phyloP scores from a whole-genome alignment of 345 rosid species.

The Salix udensis region DNA sequence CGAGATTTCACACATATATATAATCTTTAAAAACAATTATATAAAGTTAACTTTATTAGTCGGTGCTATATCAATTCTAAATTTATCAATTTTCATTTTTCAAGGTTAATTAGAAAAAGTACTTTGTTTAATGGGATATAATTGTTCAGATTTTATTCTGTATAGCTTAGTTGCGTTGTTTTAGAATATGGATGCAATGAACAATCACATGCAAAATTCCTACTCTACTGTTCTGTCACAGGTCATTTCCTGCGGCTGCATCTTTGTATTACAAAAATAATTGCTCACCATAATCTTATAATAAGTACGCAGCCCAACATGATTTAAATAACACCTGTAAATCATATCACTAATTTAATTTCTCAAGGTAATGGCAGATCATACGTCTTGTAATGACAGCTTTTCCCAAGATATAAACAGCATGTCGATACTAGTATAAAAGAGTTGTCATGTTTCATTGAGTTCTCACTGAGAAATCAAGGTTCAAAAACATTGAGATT shows the following conservation, averaged over 20 bases:
- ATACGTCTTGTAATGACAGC: neutral
- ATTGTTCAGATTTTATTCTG: neutral
- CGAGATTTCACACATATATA: fast-evolving
- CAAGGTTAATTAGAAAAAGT: too few species aligned
- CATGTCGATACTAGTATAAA: too few species aligned
- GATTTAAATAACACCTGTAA: neutral
- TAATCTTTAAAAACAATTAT: too few species aligned
- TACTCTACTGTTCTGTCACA: neutral
- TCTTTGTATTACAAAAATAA: neutral
- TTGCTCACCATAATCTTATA: neutral
- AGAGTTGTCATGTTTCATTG: neutral
- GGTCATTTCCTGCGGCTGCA: neutral
- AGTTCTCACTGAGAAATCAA: neutral
- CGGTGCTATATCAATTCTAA: too few species aligned
- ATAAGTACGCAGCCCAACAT: neutral
- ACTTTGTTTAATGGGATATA: too few species aligned
- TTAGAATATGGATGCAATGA: too few species aligned
- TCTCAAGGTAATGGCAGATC: neutral
- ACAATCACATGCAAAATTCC: neutral
- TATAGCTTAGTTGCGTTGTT: too few species aligned
- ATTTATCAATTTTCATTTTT: too few species aligned
- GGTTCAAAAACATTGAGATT: neutral
- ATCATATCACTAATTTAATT: neutral
- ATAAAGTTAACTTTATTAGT: too few species aligned
- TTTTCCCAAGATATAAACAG: too few species aligned